Conservation (phyloP, 345 rosid species). For the Eucalyptus cloeziana region DNA sequence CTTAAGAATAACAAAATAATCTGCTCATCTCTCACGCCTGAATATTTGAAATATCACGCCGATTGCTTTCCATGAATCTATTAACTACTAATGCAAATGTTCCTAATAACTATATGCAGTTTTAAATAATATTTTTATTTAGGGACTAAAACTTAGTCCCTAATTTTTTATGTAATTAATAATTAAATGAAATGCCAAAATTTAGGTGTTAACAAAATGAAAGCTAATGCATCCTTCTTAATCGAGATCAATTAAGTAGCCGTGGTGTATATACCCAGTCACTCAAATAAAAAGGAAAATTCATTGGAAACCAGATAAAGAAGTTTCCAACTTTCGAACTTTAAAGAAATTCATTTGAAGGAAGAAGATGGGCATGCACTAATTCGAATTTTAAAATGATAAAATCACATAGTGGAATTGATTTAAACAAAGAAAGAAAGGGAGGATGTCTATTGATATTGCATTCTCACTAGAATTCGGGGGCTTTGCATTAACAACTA, state of each 20-base stretch:
- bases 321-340: neutral
- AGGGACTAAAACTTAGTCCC: too few species aligned
- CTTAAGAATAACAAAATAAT: too few species aligned
- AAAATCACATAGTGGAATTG: neutral
- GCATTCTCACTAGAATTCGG: neutral
- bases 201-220: neutral
- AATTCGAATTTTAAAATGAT: too few species aligned
- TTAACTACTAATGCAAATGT: too few species aligned
- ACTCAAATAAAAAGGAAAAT: neutral
- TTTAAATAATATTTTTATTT: neutral
- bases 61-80: neutral
- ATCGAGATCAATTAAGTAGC: neutral
- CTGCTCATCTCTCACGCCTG: rapidly evolving
- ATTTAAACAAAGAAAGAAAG: neutral
- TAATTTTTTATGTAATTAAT: too few species aligned
- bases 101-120: too few species aligned
- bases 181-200: too few species aligned
- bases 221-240: neutral
- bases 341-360: neutral
- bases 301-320: neutral
- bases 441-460: neutral
- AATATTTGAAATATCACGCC: too few species aligned
- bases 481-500: neutral
- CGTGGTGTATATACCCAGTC: neutral
- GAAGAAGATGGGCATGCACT: neutral